Base-by-base conservation (phyloP, 257 asterid species). In the Echium plantagineum region DNA sequence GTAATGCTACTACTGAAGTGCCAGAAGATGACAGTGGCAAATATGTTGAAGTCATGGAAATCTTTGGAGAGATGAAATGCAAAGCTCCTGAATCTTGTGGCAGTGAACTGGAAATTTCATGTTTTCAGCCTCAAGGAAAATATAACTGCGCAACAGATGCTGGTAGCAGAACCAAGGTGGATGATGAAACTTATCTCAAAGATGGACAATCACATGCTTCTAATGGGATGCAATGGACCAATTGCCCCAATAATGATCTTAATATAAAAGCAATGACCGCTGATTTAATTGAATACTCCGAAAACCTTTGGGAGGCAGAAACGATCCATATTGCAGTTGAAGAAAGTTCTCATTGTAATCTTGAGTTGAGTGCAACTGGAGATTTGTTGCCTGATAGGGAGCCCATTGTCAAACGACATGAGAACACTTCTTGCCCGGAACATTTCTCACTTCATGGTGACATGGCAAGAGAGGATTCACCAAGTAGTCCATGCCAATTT, bases 131-230 rank as follows among this genome's bases (percentile, higher is more conserved):
- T 63, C 66, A 64, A 57, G 58, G 57, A 65, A 69, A 22, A 32
- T 28, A 46, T 71, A 57, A 68, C 60, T 71, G 28, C 61, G 63
- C 59, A 22, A 57, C 73, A 21, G 67, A 70, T 70, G 59, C 71
- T 63, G 58, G 62, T 69, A 42, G 54, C 53, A 46, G 21, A 63
- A 76, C 56, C 63, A 66, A 69, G 59, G 53, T 57, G 58, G 26
- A 66, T 42, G 63, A 70, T 64, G 58, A 48, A 35, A 28, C 59
- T 55, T 73, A 60, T 12, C 55, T 32, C 52, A 69, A 60, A 72
- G 75, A 62, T 58, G 69, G 62, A 56, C 61, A 9, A 60, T 18
- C 30, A 67, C 80, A 67, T 70, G 65, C 76, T 72, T 62, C 76
- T 52, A 65, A 59, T 24, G 65, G 24, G 52, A 54, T 68, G 52